Conservation (phyloP, 2,329 filamentous ascomycete species). For the Calonectria hawksworthii region DNA sequence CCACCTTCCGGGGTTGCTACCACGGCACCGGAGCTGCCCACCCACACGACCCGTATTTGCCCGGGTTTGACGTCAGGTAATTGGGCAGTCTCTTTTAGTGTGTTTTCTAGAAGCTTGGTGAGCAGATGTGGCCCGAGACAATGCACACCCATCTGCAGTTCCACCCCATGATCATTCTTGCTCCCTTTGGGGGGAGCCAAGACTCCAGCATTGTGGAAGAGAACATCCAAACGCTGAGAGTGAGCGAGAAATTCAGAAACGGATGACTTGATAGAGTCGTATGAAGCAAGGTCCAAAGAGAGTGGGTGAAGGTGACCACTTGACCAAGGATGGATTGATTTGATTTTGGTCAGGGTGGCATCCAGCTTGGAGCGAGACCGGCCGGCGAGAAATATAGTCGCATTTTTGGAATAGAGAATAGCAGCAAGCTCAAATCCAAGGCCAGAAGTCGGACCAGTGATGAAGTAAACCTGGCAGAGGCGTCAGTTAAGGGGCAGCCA, state of each 20-base stretch:
- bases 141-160: conserved; percentile 14
- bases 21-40: conserved; percentile 9
- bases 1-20: conserved; percentile 4
- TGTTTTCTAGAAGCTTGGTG: background rate
- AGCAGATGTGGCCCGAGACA: conserved; percentile 21
- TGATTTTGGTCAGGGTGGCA: background rate
- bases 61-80: background rate
- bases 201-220: conserved; percentile 22
- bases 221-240: conserved; percentile 11
- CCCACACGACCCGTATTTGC: conserved; percentile 15
- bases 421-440: conserved; percentile 15
- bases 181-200: conserved; percentile 17
- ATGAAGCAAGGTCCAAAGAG: conserved; percentile 8
- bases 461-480: conserved; percentile 1
- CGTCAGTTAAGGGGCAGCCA: background rate
- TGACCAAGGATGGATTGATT: background rate
- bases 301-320: background rate
- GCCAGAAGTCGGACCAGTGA: conserved; percentile 9
- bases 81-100: background rate
- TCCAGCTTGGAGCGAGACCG: background rate
- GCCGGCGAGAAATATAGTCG: conserved; percentile 10
- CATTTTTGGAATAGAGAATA: conserved; percentile 17
- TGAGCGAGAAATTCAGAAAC: conserved; percentile 6
- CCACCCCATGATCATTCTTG: conserved; percentile 14
- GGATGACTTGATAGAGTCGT: background rate